Percentiles rank a stretch among this genome's conserved stretches.
Conservation (phyloP, 177 flowering plant genomes). For the Vitis hybrid region DNA sequence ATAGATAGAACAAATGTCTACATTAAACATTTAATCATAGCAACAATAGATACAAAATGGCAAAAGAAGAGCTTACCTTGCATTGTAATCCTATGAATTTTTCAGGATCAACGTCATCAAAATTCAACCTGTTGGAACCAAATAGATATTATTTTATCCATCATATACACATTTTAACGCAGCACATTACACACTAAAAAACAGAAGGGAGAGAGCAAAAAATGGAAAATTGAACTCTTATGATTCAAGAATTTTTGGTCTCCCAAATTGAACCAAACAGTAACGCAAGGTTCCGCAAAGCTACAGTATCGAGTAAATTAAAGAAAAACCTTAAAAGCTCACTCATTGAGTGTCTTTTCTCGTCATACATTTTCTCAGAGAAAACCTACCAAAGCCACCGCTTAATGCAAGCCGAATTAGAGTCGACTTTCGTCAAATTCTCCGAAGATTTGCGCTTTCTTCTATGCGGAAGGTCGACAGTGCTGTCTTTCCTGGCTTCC, state of each 20-base stretch:
- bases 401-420: slow-evolving; percentile 31
- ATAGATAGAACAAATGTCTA: not conserved
- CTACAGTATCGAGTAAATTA: not conserved
- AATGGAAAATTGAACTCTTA: too few species aligned
- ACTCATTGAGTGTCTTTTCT: not conserved
- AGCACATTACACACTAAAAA: not conserved
- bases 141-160: not conserved
- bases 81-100: slow-evolving; percentile 61
- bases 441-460: slow-evolving; percentile 28
- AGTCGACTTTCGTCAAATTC: slow-evolving; percentile 14
- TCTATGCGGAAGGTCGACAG: slow-evolving; percentile 4
- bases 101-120: slow-evolving; percentile 56
- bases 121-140: slow-evolving; percentile 50
- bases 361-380: not conserved
- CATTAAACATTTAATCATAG: not conserved
- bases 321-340: not conserved
- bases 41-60: not conserved
- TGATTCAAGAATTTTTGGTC: too few species aligned
- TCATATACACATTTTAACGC: not conserved
- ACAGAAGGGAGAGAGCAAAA: too few species aligned
- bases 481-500: slow-evolving; percentile 21
- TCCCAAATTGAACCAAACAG: too few species aligned
- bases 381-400: slow-evolving; percentile 72
- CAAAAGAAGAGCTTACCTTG: slow-evolving; percentile 52
- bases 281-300: too few species aligned